A percentile compares a stretch with the other conserved stretches of the same genome.
Conservation (phyloP, 2,329 filamentous ascomycete genomes). For the Helminthosporium solani region DNA sequence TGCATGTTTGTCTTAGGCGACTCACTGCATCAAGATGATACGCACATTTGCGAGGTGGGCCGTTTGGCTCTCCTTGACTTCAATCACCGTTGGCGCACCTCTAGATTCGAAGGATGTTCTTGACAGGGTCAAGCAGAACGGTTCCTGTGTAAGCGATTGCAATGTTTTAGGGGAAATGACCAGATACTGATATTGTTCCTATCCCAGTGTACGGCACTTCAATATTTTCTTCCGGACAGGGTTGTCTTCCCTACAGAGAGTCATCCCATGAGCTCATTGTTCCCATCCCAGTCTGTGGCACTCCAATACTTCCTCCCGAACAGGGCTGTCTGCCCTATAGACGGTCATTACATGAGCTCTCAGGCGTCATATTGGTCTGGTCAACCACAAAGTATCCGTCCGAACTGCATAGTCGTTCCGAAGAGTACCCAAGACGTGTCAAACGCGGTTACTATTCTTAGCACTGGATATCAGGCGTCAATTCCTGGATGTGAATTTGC, state of each 20-base stretch:
- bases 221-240: slow-evolving; percentile 21
- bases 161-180: no score
- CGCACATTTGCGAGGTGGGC: not conserved
- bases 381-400: slow-evolving; percentile 19
- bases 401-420: slow-evolving; percentile 25
- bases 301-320: slow-evolving; percentile 20
- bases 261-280: slow-evolving; percentile 14
- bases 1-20: no score
- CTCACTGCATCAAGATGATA: not conserved
- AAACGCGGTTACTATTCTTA: slow-evolving; percentile 18
- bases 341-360: slow-evolving; percentile 15
- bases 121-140: slow-evolving; percentile 12
- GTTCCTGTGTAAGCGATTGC: slow-evolving; percentile 15
- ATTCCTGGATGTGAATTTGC: slow-evolving; percentile 22
- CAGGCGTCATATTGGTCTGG: slow-evolving; percentile 20
- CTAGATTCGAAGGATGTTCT: slow-evolving; percentile 15
- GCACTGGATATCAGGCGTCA: slow-evolving; percentile 13
- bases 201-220: no score
- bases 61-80: not conserved
- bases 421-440: slow-evolving; percentile 22
- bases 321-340: slow-evolving; percentile 14
- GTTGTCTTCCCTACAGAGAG: slow-evolving; percentile 13
- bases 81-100: slow-evolving; percentile 2
- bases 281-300: slow-evolving; percentile 21
- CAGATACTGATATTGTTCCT: no score